Evolutionary conservation across 495 filamentous ascomycete species (phyloP), one percentile per base, ranked within the genome.

Genomic region (Penicillium silybi): DNA sequence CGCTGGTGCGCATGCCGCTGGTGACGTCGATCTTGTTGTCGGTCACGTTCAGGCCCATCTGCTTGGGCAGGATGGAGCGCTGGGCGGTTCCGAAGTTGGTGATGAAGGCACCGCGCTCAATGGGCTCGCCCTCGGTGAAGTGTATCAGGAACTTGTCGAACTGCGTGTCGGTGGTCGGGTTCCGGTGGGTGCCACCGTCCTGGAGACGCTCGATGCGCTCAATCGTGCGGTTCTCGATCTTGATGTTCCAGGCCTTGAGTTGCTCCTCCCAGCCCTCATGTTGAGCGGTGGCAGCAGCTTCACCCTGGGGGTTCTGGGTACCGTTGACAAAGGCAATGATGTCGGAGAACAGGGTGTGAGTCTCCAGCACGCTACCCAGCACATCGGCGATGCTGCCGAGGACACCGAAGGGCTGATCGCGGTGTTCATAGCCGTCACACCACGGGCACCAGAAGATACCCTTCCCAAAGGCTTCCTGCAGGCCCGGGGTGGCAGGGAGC

Each of bases 371-470:
- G 1, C 65, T 63, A 37, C 63, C 63, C 6, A 76, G 60, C 16
- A 70, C 68, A 44, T 80, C 71, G 10, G 62, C 58, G 0, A 82
- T 61, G 22, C 57, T 51, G 18, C 70, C 74, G 1, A 84, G 64
- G 32, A 82, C 70, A 0, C 79, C 80, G 9, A 84, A 71, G 4
- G 78, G 52, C 56, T 82, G 76, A 56, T 80, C 77, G 0, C 73
- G 73, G 67, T 82, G 78, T 62, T 83, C 80, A 53, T 74, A 79
- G 10, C 80, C 80, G 58, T 84, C 80, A 56, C 80, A 84, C 80
- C 80, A 84, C 0, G 79, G 79, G 46, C 80, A 84, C 79, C 80
- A 82, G 63, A 71, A 84, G 50, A 81, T 77, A 46, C 80, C 80
- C 56, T 81, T 72, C 27, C 80, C 80, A 70, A 74, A 84, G 51